Conservation (phyloP, 352 stramenopile genomes). For the Aphanomyces euteiches region DNA sequence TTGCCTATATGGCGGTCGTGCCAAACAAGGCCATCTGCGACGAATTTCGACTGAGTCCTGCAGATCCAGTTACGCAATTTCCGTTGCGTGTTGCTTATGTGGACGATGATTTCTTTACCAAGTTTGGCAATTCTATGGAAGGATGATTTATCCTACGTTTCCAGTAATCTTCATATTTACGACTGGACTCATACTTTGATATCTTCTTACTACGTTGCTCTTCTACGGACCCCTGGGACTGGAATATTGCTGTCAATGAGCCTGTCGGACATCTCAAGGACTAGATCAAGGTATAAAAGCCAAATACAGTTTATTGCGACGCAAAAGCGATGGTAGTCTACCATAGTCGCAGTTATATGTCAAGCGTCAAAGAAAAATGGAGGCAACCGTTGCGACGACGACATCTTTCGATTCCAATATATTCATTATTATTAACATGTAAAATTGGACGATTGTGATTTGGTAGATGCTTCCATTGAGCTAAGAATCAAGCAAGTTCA, state of each 20-base stretch:
- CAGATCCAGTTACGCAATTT: background rate
- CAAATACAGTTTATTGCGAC: background rate
- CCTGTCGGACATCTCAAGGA: background rate
- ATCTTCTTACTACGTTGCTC: too few species aligned
- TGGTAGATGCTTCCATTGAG: too few species aligned
- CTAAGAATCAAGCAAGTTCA: too few species aligned
- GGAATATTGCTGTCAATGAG: slow-evolving; percentile 86
- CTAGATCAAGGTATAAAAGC: background rate
- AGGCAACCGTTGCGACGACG: background rate
- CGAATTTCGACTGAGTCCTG: background rate
- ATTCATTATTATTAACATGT: too few species aligned
- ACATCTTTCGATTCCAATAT: background rate
- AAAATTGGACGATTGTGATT: too few species aligned
- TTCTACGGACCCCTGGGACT: too few species aligned
- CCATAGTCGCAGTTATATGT: background rate
- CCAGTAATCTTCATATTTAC: too few species aligned
- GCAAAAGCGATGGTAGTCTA: background rate
- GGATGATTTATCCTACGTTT: too few species aligned
- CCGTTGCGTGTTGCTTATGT: background rate
- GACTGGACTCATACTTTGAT: too few species aligned
- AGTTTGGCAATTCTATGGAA: background rate
- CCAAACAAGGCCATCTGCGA: background rate
- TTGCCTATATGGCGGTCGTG: background rate
- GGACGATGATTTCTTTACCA: background rate
- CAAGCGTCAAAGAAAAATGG: background rate